Percentiles rank a stretch among this genome's conserved stretches.
Conservation (phyloP, 2,329 filamentous ascomycete genomes). For the Ascochyta fabae region DNA sequence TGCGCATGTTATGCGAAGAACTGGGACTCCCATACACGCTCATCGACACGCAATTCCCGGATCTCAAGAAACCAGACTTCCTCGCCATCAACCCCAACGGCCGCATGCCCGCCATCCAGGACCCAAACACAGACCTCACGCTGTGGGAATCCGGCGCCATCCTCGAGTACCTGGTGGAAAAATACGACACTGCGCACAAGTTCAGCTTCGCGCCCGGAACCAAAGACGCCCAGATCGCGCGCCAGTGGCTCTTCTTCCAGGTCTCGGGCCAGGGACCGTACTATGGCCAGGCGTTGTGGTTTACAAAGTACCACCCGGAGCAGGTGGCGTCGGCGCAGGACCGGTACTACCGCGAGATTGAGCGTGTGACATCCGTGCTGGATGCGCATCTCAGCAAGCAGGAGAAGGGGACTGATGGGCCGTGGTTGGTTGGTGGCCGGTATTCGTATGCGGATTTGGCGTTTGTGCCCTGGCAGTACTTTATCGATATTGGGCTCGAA, state of each 20-base stretch:
- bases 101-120: constrained; percentile 54
- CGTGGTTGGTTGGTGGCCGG: constrained; percentile 39
- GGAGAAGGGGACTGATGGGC: constrained; percentile 28
- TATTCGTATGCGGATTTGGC: constrained; percentile 37
- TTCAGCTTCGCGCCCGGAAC: constrained; percentile 45
- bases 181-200: constrained; percentile 51
- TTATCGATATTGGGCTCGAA: not conserved
- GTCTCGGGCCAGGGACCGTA: constrained; percentile 55
- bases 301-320: constrained; percentile 49
- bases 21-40: constrained; percentile 52
- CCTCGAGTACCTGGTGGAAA: constrained; percentile 53
- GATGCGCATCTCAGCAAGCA: constrained; percentile 49
- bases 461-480: constrained; percentile 34
- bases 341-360: constrained; percentile 57
- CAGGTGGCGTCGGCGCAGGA: constrained; percentile 54
- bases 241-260: constrained; percentile 57
- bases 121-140: constrained; percentile 53
- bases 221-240: constrained; percentile 48
- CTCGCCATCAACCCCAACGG: constrained; percentile 51
- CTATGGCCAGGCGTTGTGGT: constrained; percentile 49
- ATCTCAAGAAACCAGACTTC: constrained; percentile 52
- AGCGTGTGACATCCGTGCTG: constrained; percentile 55
- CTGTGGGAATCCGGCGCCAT: constrained; percentile 57
- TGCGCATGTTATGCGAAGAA: constrained; percentile 55
- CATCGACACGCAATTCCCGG: constrained; percentile 44